phyloP scores from a whole-genome alignment of 805 yeast species.

The Starmerella apis region DNA sequence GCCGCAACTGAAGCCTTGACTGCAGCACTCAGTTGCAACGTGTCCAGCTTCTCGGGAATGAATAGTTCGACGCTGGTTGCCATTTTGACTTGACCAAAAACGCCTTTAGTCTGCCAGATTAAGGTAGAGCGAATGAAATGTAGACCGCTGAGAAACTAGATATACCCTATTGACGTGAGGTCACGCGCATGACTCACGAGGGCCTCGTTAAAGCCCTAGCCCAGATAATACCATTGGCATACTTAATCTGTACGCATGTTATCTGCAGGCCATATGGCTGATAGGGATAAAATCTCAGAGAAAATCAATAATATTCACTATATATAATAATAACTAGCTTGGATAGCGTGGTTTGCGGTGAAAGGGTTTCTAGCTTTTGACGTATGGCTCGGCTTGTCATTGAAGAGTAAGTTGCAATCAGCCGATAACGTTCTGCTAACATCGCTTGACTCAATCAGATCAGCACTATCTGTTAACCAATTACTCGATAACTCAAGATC shows the following conservation, averaged over 20 bases:
- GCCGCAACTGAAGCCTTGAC: constrained; percentile 39
- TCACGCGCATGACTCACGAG: constrained; percentile 3
- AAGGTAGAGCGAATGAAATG: background rate
- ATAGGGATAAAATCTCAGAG: no score
- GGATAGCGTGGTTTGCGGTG: no score
- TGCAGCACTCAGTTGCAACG: constrained; percentile 21
- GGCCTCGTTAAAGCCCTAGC: background rate
- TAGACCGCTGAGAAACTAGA: background rate
- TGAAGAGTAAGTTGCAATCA: no score
- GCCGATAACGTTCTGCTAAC: no score
- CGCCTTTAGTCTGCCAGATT: background rate
- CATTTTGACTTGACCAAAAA: background rate
- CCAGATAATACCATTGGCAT: background rate
- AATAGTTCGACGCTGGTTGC: constrained; percentile 16
- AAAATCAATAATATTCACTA: no score
- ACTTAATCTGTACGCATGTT: no score
- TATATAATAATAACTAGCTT: no score
- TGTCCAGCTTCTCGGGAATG: constrained; percentile 23
- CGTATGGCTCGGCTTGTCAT: no score
- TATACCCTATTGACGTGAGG: constrained; percentile 2
- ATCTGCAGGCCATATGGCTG: no score
- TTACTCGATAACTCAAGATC: background rate
- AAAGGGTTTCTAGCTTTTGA: no score
- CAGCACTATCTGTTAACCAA: background rate
- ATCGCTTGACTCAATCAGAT: background rate